Evolutionary conservation across 768 basidiomycete genomes (phyloP).

Genomic region (Scleroderma citrinum): DNA sequence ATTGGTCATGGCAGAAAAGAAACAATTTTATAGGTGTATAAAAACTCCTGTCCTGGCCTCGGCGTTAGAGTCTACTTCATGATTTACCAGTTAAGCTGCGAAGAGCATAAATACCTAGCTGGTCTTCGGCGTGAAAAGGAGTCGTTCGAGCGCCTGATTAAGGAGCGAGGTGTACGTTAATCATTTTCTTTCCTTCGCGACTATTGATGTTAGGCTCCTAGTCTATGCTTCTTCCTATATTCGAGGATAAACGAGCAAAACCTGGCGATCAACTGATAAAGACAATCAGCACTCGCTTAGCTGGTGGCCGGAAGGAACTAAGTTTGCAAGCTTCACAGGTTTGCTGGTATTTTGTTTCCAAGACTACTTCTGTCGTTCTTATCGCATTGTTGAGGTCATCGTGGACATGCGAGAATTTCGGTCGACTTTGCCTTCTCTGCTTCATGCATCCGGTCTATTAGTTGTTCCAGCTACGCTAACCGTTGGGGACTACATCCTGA

Average conservation of each 20-base stretch:
- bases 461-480: constrained; percentile 90
- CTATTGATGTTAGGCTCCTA: constrained; percentile 23
- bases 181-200: background rate
- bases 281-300: constrained; percentile 79
- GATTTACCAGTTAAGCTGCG: constrained; percentile 88
- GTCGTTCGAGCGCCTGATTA: constrained; percentile 87
- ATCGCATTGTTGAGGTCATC: constrained; percentile 57
- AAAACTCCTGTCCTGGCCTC: constrained; percentile 75
- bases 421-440: constrained; percentile 82
- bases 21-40: constrained; percentile 61
- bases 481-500: constrained; percentile 93
- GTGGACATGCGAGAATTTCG: constrained; percentile 97
- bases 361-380: background rate
- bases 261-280: constrained; percentile 59
- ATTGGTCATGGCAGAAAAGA: background rate
- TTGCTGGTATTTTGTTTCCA: background rate
- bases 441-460: constrained; percentile 75
- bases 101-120: constrained; percentile 93
- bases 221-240: constrained; percentile 87
- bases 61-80: constrained; percentile 90
- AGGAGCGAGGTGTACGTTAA: constrained; percentile 76
- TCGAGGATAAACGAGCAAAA: constrained; percentile 49
- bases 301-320: constrained; percentile 73
- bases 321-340: constrained; percentile 63
- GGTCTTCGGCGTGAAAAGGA: constrained; percentile 89